These are phyloP conservation scores for Boletus subparvulus DNA, from an alignment of 768 basidiomycete species.

Conservation along the genomic window DNA sequence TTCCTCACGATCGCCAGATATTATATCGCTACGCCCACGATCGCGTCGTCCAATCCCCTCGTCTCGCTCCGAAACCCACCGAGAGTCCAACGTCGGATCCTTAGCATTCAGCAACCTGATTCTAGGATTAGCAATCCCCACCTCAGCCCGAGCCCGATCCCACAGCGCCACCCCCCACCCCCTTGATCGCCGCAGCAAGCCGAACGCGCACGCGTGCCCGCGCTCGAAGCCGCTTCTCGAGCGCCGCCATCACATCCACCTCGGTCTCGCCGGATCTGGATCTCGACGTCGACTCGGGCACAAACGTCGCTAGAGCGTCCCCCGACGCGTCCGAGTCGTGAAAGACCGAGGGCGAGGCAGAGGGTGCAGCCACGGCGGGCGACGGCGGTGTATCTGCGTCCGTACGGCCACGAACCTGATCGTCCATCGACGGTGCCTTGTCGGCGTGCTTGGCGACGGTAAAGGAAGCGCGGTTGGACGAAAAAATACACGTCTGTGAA, in stretches of 20 bases:
- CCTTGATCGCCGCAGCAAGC: conserved; percentile 37
- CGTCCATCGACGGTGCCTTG: neutral
- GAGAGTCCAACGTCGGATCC: too few species aligned
- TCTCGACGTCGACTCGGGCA: neutral
- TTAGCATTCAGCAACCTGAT: too few species aligned
- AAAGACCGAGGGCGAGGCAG: neutral
- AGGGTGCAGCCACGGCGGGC: neutral
- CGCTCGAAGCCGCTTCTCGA: conserved; percentile 47
- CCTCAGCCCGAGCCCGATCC: neutral
- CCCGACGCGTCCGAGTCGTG: neutral
- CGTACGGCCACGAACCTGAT: neutral
- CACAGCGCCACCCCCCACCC: too few species aligned
- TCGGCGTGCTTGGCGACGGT: neutral
- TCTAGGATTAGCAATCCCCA: neutral
- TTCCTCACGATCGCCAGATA: too few species aligned
- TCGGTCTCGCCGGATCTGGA: neutral
- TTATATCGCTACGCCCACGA: too few species aligned
- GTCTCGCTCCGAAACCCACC: too few species aligned
- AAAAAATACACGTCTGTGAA: neutral
- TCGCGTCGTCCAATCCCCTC: too few species aligned
- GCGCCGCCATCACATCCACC: neutral
- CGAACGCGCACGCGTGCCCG: conserved; percentile 49
- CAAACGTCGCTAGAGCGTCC: too few species aligned
- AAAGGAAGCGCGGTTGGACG: neutral
- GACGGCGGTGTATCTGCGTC: neutral